Evolutionary conservation across 192 early-diverging fungal species (phyloP).

Genomic region (Backusella macrospora): DNA sequence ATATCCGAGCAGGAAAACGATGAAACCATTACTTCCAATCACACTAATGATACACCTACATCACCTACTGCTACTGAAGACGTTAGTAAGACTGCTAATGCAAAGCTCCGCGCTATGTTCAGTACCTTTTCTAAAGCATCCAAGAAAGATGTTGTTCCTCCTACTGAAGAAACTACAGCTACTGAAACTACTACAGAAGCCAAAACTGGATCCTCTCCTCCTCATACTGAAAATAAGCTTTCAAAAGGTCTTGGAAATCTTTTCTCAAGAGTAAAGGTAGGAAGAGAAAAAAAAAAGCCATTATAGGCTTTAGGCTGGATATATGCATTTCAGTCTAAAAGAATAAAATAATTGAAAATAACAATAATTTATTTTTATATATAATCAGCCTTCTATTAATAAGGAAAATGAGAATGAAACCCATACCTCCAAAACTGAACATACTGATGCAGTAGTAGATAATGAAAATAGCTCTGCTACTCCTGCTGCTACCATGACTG

Average conservation of each 20-base stretch:
- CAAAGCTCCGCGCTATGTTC: neutral
- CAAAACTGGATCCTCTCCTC: neutral
- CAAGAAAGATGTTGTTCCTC: neutral
- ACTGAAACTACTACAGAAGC: neutral
- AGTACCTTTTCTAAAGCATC: neutral
- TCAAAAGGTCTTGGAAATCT: conserved; percentile 4
- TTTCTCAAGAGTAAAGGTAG: conserved; percentile 4
- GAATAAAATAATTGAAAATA: neutral
- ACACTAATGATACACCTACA: neutral
- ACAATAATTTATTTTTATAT: neutral
- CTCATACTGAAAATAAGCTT: neutral
- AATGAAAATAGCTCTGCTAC: neutral
- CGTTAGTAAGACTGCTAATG: neutral
- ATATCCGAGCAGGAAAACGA: neutral
- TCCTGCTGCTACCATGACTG: neutral
- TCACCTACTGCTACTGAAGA: neutral
- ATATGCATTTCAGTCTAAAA: neutral
- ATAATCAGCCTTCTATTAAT: conserved; percentile 1
- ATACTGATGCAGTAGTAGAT: neutral
- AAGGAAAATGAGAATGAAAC: neutral
- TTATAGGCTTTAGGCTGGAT: neutral
- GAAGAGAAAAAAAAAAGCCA: neutral
- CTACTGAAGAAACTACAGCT: neutral
- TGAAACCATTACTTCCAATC: neutral
- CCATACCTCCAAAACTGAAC: neutral